These are phyloP conservation scores for Malassezia vespertilionis DNA, from an alignment of 1,284 basidiomycete species.

Conservation along the genomic window DNA sequence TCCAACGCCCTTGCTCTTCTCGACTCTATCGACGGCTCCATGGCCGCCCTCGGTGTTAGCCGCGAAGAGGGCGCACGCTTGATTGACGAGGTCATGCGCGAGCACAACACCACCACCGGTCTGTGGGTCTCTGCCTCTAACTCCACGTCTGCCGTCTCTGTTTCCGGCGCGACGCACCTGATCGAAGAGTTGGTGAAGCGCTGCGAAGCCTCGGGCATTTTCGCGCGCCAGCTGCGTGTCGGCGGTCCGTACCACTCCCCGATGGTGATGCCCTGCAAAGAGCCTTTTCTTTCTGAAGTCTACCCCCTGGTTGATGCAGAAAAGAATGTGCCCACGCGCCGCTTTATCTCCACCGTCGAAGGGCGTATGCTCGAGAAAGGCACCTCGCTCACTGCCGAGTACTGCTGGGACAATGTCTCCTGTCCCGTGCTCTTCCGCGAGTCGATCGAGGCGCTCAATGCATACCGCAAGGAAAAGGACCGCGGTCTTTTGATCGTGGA, in stretches of 20 bases:
- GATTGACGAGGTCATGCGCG: conserved; percentile 9
- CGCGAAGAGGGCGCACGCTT: conserved; percentile 12
- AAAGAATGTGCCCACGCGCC: conserved; percentile 15
- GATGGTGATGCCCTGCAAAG: conserved; percentile 17
- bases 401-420: conserved; percentile 21
- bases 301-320: conserved; percentile 13
- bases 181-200: conserved; percentile 10
- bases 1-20: conserved; percentile 13
- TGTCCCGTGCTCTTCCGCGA: conserved; percentile 18
- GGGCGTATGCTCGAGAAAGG: conserved; percentile 12
- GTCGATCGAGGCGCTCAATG: conserved; percentile 16
- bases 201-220: conserved; percentile 12
- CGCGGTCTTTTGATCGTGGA: conserved; percentile 17
- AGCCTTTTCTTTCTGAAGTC: conserved; percentile 17
- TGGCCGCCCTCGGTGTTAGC: conserved; percentile 17
- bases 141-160: conserved; percentile 15
- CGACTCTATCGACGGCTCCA: conserved; percentile 14
- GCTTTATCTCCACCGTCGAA: conserved; percentile 18
- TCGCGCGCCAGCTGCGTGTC: conserved; percentile 17
- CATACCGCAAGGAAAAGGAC: conserved; percentile 16
- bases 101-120: conserved; percentile 3
- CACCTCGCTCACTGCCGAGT: conserved; percentile 12
- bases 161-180: conserved; percentile 14
- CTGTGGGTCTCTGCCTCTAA: conserved; percentile 17
- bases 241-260: conserved; percentile 20